A percentile compares a stretch with the other conserved stretches of the same genome.
These are phyloP conservation scores for Mycena metata DNA, from an alignment of 768 basidiomycete species.

Conservation along the genomic window DNA sequence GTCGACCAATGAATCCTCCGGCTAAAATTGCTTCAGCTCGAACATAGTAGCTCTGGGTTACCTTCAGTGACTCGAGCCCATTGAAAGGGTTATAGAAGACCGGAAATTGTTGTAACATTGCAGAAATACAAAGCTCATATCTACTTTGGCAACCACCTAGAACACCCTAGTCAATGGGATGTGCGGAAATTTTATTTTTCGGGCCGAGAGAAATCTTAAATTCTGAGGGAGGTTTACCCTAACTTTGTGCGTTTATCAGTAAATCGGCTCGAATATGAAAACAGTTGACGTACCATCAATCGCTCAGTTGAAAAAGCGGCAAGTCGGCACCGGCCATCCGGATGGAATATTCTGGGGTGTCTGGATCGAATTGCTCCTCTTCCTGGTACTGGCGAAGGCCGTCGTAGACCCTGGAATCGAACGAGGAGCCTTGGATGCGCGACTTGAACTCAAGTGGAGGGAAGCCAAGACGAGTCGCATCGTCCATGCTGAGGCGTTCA, in stretches of 20 bases:
- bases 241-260: constrained; percentile 14
- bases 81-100: no score
- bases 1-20: no score
- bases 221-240: constrained; percentile 17
- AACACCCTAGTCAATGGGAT: no score
- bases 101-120: no score
- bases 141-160: no score
- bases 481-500: constrained; percentile 20
- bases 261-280: constrained; percentile 10
- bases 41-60: no score
- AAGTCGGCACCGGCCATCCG: no score
- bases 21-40: no score
- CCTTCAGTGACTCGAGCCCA: no score
- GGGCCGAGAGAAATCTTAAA: constrained; percentile 17
- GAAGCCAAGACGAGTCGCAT: constrained; percentile 21
- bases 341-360: constrained; percentile 11
- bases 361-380: constrained; percentile 21
- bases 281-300: constrained; percentile 12
- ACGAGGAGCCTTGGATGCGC: constrained; percentile 17
- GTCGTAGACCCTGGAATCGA: constrained; percentile 20
- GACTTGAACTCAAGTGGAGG: constrained; percentile 22
- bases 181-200: background rate
- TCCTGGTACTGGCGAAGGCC: constrained; percentile 22
- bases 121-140: no score
- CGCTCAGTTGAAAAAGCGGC: constrained; percentile 19